These are phyloP conservation scores for Emmonsiellopsis sp. DNA, from an alignment of 2,329 filamentous ascomycete species.

Conservation along the genomic window DNA sequence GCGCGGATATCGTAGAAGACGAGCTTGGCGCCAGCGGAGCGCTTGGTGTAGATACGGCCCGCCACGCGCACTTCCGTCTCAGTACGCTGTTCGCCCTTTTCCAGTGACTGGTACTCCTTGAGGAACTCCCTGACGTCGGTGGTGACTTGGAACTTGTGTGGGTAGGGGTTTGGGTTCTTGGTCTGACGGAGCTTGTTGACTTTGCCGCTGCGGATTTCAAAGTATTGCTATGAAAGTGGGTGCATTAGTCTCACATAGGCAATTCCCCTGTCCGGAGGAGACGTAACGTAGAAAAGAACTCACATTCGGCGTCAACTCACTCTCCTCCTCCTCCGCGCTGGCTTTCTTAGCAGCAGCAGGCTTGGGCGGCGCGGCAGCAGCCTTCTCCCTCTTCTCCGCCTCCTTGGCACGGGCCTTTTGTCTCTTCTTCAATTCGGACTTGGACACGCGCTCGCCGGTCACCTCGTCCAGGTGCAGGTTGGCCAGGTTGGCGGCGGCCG, in stretches of 20 bases:
- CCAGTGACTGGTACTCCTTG: constrained; percentile 64
- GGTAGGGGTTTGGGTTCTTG: constrained; percentile 75
- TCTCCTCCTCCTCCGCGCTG: constrained; percentile 55
- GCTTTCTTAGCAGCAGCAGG: constrained; percentile 41
- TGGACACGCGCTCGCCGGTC: constrained; percentile 79
- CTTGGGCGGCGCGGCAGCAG: constrained; percentile 55
- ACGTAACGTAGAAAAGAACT: constrained; percentile 23
- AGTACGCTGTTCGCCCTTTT: constrained; percentile 76
- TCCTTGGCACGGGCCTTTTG: constrained; percentile 85
- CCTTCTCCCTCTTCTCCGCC: constrained; percentile 81
- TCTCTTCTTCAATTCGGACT: constrained; percentile 87
- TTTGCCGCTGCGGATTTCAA: constrained; percentile 82
- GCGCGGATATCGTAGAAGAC: constrained; percentile 82
- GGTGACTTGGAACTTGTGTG: constrained; percentile 85
- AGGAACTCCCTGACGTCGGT: constrained; percentile 75
- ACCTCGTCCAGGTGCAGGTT: constrained; percentile 85
- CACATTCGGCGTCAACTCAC: constrained; percentile 66
- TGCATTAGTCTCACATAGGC: background rate
- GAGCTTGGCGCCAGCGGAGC: constrained; percentile 71
- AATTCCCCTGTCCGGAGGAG: background rate
- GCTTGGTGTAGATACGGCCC: constrained; percentile 82
- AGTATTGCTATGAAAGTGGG: constrained; percentile 60
- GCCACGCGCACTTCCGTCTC: constrained; percentile 69
- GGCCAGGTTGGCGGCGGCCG: constrained; percentile 42
- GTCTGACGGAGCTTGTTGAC: constrained; percentile 68